These are phyloP conservation scores for Coniochaeta sp. DNA, from an alignment of 2,329 filamentous ascomycete genomes.

Conservation along the genomic window DNA sequence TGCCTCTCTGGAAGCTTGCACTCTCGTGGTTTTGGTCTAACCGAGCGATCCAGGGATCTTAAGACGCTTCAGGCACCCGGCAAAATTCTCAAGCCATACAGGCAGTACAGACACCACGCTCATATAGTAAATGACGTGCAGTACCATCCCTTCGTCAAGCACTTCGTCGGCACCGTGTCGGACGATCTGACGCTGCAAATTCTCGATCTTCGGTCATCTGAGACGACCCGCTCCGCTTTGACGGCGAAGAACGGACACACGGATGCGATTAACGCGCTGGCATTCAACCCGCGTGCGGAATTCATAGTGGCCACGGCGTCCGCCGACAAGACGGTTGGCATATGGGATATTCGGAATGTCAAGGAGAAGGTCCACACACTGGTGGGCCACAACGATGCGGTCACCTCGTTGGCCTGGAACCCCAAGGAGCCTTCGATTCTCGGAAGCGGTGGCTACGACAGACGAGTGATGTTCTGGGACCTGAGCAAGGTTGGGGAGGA, in stretches of 20 bases:
- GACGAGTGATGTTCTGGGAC: slow-evolving; percentile 95
- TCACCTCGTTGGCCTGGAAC: slow-evolving; percentile 92
- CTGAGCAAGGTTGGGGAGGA: slow-evolving; percentile 86
- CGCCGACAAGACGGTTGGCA: slow-evolving; percentile 86
- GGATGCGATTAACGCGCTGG: slow-evolving; percentile 92
- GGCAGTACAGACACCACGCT: slow-evolving; percentile 79
- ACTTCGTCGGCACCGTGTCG: slow-evolving; percentile 86
- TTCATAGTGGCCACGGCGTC: slow-evolving; percentile 87
- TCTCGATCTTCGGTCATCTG: slow-evolving; percentile 69
- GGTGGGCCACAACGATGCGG: slow-evolving; percentile 80
- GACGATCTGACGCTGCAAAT: slow-evolving; percentile 93
- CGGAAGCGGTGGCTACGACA: slow-evolving; percentile 86
- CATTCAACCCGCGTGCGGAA: slow-evolving; percentile 91
- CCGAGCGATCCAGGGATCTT: slow-evolving; percentile 57
- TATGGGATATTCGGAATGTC: slow-evolving; percentile 92
- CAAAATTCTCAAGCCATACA: slow-evolving; percentile 61
- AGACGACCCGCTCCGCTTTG: slow-evolving; percentile 60
- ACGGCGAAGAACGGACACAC: slow-evolving; percentile 68
- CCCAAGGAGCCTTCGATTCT: slow-evolving; percentile 83
- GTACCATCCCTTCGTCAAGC: slow-evolving; percentile 79
- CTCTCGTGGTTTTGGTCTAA: background rate
- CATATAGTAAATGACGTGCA: slow-evolving; percentile 96
- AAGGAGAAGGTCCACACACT: slow-evolving; percentile 85
- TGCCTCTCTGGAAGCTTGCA: slow-evolving; percentile 15
- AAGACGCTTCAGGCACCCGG: slow-evolving; percentile 65